Evolutionary conservation across 2,329 filamentous ascomycete species (phyloP).

Genomic region (Ceratocystis huliohia): DNA sequence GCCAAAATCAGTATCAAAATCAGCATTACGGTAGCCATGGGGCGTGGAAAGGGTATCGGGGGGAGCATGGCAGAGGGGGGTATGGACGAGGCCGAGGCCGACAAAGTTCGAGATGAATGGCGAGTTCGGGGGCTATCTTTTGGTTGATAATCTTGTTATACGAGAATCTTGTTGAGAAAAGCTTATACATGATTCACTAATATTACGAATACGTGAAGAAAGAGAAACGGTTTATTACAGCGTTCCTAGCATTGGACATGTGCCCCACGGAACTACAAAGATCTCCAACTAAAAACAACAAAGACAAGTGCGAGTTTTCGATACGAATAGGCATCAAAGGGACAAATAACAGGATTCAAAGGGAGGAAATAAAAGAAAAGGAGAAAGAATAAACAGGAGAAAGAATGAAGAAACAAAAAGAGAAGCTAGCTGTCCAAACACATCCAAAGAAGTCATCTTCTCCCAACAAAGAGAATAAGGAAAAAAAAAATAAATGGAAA

Average conservation of each 20-base stretch:
- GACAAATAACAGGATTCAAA: not conserved
- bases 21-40: not conserved
- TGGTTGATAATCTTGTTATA: too few species aligned
- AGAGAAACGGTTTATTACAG: too few species aligned
- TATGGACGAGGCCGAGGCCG: conserved; percentile 1
- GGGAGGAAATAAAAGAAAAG: conserved; percentile 22
- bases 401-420: conserved; percentile 15
- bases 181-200: too few species aligned
- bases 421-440: conserved; percentile 10
- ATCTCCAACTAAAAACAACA: conserved; percentile 1
- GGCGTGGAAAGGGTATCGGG: not conserved
- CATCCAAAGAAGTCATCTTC: conserved; percentile 21
- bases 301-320: not conserved
- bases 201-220: too few species aligned
- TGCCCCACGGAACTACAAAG: not conserved
- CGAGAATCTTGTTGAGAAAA: too few species aligned
- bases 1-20: not conserved
- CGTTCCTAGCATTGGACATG: not conserved
- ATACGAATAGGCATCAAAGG: conserved; percentile 10
- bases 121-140: too few species aligned
- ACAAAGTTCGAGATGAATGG: not conserved
- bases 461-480: conserved; percentile 21
- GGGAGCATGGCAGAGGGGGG: not conserved
- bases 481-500: conserved; percentile 9
- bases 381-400: conserved; percentile 21